Percentiles rank a stretch among this genome's conserved stretches.
phyloP scores from a whole-genome alignment of 2,329 filamentous ascomycete genomes.

The Diaporthe helianthi region DNA sequence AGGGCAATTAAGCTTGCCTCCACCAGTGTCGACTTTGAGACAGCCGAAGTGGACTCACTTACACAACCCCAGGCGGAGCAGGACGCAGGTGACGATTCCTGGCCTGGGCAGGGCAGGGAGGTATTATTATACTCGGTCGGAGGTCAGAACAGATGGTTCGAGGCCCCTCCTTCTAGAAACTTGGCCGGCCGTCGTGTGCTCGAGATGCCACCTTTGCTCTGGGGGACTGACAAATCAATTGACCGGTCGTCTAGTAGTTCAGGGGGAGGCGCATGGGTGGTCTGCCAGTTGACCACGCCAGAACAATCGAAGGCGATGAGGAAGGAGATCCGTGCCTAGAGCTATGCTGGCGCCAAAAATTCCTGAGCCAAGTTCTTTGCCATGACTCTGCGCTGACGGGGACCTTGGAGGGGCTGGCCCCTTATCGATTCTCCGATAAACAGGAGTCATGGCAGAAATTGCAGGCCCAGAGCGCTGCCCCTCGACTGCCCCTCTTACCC shows the following conservation, averaged over 20 bases:
- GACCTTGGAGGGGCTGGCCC: slow-evolving; percentile 6
- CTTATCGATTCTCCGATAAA: slow-evolving; percentile 33
- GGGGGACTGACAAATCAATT: neutral
- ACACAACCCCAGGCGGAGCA: slow-evolving; percentile 20
- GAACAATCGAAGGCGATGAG: slow-evolving; percentile 1
- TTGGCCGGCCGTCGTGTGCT: neutral
- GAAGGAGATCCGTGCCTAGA: slow-evolving; percentile 22
- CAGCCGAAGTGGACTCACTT: slow-evolving; percentile 32
- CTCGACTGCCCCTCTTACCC: slow-evolving; percentile 34
- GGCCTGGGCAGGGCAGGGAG: neutral
- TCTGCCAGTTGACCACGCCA: slow-evolving; percentile 6
- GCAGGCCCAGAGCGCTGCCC: slow-evolving; percentile 20
- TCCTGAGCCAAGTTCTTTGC: slow-evolving; percentile 15
- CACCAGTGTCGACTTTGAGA: slow-evolving; percentile 18
- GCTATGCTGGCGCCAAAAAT: slow-evolving; percentile 12
- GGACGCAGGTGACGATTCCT: slow-evolving; percentile 9
- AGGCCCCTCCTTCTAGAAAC: neutral
- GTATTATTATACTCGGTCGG: neutral
- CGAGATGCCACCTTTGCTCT: neutral
- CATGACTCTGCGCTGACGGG: slow-evolving; percentile 8
- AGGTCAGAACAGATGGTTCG: neutral
- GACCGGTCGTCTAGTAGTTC: neutral
- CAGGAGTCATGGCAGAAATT: slow-evolving; percentile 30
- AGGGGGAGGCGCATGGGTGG: neutral
- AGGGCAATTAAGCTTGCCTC: slow-evolving; percentile 17